Base-by-base conservation (phyloP, 371 early-diverging fungal genomes). In the Rhizopus arrhizus region DNA sequence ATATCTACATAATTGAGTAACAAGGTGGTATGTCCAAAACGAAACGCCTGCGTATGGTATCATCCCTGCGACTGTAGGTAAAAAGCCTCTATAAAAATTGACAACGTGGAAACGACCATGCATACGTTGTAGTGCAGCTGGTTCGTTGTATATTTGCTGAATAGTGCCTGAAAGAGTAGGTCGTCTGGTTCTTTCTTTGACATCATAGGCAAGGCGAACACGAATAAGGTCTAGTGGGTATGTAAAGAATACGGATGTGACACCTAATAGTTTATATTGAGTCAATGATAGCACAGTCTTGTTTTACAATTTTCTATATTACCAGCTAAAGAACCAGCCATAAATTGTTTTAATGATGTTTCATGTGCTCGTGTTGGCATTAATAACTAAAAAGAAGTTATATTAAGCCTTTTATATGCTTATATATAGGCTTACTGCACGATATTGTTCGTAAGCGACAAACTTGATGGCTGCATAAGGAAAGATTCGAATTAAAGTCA, bases 391-490 rank as follows among this genome's bases (percentile, higher is more conserved):
- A 49, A 13, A 22, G 54, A 42, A 31, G 45, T 11, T 38, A 7
- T 3, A 15, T 9, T 9, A 1, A 5, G 47, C 11, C 11, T 10
- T 29, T 53, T 22, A 43, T 16, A 53, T 12, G 36, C 33, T 32
- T 28, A n/a, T 40, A n/a, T 22, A 35, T 31, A 34, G 31, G 51
- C 77, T 69, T 85, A 89, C 87, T 43, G 75, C 80, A 69, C 89
- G 86, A 64, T 84, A 89, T 73, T 95, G 95, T 71, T 95, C 97
- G 63, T 91, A 95, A 3, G 92, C 87, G 83, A 96, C 92, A 68
- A 95, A 98, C 74, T 96, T 96, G 71, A 96, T 92, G 4, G 96
- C 93, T 1, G 96, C 95, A 67, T 96, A 98, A 2, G 98, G 98
- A 66, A 96, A 96, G 46, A 98, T 95, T 45, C 98, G 78, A 4